Percentiles rank a stretch among this genome's conserved stretches.
Conservation (phyloP, 306 rosid genomes). For the Glycyrrhiza uralensis region DNA sequence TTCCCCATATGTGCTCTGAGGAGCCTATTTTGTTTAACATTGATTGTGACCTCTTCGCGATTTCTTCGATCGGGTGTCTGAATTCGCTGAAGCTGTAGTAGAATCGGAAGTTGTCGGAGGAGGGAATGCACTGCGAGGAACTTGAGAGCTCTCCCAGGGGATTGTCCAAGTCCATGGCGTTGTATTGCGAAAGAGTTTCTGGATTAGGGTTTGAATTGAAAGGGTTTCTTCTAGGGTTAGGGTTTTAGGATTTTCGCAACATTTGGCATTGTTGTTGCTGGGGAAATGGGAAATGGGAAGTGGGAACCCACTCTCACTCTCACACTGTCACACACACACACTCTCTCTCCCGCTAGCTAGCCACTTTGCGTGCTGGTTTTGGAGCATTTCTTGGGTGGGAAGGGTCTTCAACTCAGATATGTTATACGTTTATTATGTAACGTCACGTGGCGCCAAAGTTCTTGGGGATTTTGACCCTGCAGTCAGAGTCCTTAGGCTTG, state of each 20-base stretch:
- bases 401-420: no score
- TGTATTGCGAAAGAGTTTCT: neutral
- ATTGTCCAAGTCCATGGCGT: slow-evolving; percentile 38
- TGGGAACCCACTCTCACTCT: neutral
- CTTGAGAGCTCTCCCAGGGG: slow-evolving; percentile 41
- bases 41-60: slow-evolving; percentile 50
- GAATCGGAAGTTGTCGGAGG: slow-evolving; percentile 63
- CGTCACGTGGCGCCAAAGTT: slow-evolving; percentile 8
- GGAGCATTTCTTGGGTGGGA: neutral
- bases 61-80: slow-evolving; percentile 44
- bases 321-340: neutral
- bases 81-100: slow-evolving; percentile 66
- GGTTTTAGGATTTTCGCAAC: slow-evolving; percentile 29
- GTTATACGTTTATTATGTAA: slow-evolving; percentile 14
- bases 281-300: neutral
- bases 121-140: slow-evolving; percentile 58
- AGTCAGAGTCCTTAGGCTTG: no score
- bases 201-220: neutral
- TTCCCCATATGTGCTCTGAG: slow-evolving; percentile 49
- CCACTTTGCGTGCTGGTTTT: neutral
- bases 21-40: slow-evolving; percentile 59
- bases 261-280: slow-evolving; percentile 11
- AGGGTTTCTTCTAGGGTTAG: slow-evolving; percentile 28
- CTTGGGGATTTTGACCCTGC: neutral
- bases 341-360: neutral